Evolutionary conservation across 2,329 filamentous ascomycete genomes (phyloP), one percentile per base, ranked within the genome.

Genomic region (Phialophora macrospora): DNA sequence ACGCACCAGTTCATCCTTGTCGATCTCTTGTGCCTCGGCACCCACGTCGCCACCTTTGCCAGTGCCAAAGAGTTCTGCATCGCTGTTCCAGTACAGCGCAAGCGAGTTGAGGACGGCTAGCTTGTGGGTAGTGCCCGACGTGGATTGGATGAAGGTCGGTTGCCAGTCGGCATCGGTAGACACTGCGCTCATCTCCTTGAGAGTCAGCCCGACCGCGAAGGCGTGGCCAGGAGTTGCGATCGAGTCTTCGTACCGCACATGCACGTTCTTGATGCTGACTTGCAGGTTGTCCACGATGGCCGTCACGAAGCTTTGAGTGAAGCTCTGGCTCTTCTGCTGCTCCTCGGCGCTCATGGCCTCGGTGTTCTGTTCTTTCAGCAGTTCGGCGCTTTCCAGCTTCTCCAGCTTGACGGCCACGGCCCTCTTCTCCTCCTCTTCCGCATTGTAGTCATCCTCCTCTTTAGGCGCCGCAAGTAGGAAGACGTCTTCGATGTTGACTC

Each of bases 241-340:
- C 14, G 94, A 93, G 79, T 99, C 95, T 79, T 99, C 95, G 79
- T 99, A 99, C 73, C 95, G 91, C 70, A 99, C 87, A 77, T 99
- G 95, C 66, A 99, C 97, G 76, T 98, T 99, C 83, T 97, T 98
- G 78, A 99, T 89, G 26, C 91, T 95, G 73, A 99, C 92, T 78
- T 99, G 95, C 48, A 99, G 84, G 75, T 99, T 99, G 83, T 99
- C 95, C 75, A 98, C 92, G 74, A 99, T 96, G 73, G 97, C 97
- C 44, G 94, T 97, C 55, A 94, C 89, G 72, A 99, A 80, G 76
- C 93, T 98, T 73, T 96, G 90, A 3, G 93, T 97, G 75, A 99
- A 99, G 78, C 92, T 97, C 82, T 99, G 94, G 77, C 91, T 97
- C 80, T 96, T 96, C 78, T 97, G 90, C 78, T 98, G 92, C 76